Conservation (phyloP, 2,329 filamentous ascomycete species). For the Xylariaceae sp. region DNA sequence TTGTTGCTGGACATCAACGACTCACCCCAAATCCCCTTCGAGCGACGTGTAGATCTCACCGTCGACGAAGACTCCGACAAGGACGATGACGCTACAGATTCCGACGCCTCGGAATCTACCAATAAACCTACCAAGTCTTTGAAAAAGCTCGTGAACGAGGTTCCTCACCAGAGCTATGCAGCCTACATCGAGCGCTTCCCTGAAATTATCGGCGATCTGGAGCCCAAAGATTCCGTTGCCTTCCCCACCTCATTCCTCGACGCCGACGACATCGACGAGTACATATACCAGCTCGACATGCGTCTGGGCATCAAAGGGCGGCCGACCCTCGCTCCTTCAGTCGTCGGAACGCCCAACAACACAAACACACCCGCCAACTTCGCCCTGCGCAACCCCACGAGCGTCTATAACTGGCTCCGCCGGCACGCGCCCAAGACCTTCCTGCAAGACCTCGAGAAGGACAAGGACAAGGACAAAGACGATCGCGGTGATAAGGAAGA, state of each 20-base stretch:
- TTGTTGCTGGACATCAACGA: constrained; percentile 87
- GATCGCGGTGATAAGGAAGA: constrained; percentile 34
- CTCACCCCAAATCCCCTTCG: constrained; percentile 69
- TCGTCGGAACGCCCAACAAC: constrained; percentile 31
- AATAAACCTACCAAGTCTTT: constrained; percentile 45
- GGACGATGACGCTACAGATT: constrained; percentile 36
- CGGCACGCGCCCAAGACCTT: constrained; percentile 81
- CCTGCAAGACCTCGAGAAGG: constrained; percentile 66
- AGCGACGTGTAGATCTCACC: constrained; percentile 70
- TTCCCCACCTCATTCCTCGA: constrained; percentile 64
- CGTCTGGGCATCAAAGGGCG: constrained; percentile 41
- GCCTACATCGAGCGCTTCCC: constrained; percentile 63
- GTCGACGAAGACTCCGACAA: constrained; percentile 40
- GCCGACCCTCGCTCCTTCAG: constrained; percentile 50
- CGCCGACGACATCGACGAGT: constrained; percentile 68
- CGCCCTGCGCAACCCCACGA: constrained; percentile 74
- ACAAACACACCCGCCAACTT: constrained; percentile 39
- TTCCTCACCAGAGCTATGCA: constrained; percentile 48
- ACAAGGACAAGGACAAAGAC: constrained; percentile 39
- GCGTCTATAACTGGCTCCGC: constrained; percentile 92
- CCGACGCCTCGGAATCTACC: constrained; percentile 37
- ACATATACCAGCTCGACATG: constrained; percentile 62
- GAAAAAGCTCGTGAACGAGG: constrained; percentile 46
- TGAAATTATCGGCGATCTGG: constrained; percentile 46
- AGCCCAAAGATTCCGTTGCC: constrained; percentile 47